Evolutionary conservation across 805 yeast genomes (phyloP).

Genomic region (Cephaloascus albidus): DNA sequence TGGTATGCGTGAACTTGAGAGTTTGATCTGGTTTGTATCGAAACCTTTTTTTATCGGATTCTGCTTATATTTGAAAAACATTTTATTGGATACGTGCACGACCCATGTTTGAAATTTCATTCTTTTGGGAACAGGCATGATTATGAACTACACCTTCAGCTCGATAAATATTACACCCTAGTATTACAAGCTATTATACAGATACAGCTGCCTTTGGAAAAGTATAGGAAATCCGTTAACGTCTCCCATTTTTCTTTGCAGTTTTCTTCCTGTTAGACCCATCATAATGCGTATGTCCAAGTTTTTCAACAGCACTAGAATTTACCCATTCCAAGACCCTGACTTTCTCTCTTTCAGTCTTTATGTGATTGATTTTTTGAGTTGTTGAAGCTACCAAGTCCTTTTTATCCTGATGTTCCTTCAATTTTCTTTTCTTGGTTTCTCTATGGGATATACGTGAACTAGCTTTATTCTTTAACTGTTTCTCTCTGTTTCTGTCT

Average conservation of each 20-base stretch:
- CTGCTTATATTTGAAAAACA: not conserved
- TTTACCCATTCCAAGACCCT: constrained; percentile 57
- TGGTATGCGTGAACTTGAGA: not conserved
- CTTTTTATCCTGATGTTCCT: constrained; percentile 20
- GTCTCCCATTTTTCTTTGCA: not conserved
- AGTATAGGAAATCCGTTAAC: not conserved
- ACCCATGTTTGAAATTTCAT: no score
- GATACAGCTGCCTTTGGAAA: not conserved
- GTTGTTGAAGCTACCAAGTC: constrained; percentile 11
- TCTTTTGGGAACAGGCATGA: no score
- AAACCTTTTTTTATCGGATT: no score
- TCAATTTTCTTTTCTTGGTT: constrained; percentile 16
- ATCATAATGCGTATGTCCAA: constrained; percentile 47
- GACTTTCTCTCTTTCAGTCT: constrained; percentile 28
- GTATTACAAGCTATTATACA: not conserved
- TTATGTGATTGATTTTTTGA: constrained; percentile 19
- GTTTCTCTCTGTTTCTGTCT: constrained; percentile 8
- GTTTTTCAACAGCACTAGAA: constrained; percentile 40
- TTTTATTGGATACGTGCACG: not conserved
- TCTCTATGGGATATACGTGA: constrained; percentile 25
- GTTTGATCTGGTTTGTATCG: not conserved
- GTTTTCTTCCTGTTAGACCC: constrained; percentile 23
- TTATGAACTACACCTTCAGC: no score
- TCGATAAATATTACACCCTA: not conserved
- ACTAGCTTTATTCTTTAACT: constrained; percentile 17